A percentile compares a stretch with the other conserved stretches of the same genome.
Evolutionary conservation across 169 alveolate species (phyloP).

Genomic region (Plasmodium relictum): DNA sequence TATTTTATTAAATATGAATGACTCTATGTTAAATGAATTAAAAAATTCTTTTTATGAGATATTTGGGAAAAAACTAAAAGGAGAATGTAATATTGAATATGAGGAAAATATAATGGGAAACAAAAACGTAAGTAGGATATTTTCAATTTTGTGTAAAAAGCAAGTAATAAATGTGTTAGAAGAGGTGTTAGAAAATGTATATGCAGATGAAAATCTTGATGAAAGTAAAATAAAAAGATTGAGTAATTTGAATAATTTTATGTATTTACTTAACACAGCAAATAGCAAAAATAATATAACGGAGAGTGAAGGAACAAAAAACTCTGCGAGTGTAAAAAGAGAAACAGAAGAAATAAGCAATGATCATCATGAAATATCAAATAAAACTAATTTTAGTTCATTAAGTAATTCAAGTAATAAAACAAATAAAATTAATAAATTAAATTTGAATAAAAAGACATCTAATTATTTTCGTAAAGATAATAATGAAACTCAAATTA

Average conservation of each 20-base stretch:
- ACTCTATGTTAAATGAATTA: conserved; percentile 12
- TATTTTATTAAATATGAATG: conserved; percentile 23
- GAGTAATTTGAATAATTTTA: conserved; percentile 24
- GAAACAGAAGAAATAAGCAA: conserved; percentile 19
- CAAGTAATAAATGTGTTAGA: conserved; percentile 41
- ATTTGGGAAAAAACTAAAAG: conserved; percentile 19
- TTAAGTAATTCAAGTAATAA: conserved; percentile 35
- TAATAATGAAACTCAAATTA: conserved; percentile 50
- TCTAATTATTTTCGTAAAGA: conserved; percentile 61
- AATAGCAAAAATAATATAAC: conserved; percentile 12
- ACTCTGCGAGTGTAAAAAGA: not conserved
- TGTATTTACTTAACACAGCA: conserved; percentile 18
- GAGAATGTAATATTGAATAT: conserved; percentile 12
- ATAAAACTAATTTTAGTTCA: conserved; percentile 32
- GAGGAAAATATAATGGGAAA: conserved; percentile 40
- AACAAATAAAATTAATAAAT: conserved; percentile 24
- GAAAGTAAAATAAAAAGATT: conserved; percentile 33
- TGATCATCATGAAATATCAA: not conserved
- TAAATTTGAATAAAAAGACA: conserved; percentile 46
- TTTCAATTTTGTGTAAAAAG: conserved; percentile 35
- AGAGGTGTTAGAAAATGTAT: conserved; percentile 14
- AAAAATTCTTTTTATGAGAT: conserved; percentile 30
- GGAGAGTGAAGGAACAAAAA: not conserved
- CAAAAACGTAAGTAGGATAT: conserved; percentile 15
- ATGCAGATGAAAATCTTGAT: not conserved